Percentiles rank a stretch among this genome's conserved stretches.
Conservation (phyloP, 495 filamentous ascomycete genomes). For the Physcia stellaris region DNA sequence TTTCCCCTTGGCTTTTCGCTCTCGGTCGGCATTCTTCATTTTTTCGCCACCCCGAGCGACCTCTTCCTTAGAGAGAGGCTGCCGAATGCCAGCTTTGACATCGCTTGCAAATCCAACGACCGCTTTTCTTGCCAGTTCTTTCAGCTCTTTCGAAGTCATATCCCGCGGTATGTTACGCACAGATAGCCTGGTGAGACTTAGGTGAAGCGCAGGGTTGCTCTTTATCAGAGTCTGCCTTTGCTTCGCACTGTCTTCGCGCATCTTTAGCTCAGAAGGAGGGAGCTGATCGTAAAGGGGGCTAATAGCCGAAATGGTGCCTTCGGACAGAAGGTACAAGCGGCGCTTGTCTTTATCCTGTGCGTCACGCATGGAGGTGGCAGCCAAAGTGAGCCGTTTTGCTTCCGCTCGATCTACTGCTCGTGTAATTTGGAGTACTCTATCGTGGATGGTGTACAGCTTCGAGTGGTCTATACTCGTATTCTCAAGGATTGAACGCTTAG, state of each 20-base stretch:
- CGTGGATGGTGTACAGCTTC: slow-evolving; percentile 79
- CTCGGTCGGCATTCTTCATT: slow-evolving; percentile 64
- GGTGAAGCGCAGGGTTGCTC: slow-evolving; percentile 75
- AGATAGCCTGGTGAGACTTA: slow-evolving; percentile 85
- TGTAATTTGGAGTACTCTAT: slow-evolving; percentile 70
- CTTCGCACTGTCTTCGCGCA: slow-evolving; percentile 75
- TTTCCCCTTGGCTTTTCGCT: slow-evolving; percentile 67
- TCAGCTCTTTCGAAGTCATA: slow-evolving; percentile 77
- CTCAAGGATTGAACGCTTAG: slow-evolving; percentile 70
- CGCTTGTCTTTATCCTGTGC: slow-evolving; percentile 77
- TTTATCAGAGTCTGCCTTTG: slow-evolving; percentile 85
- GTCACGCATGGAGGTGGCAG: slow-evolving; percentile 47
- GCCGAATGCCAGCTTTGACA: slow-evolving; percentile 57
- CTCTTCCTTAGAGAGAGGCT: slow-evolving; percentile 78
- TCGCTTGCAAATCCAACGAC: slow-evolving; percentile 89
- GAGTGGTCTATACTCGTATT: slow-evolving; percentile 61
- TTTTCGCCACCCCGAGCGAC: slow-evolving; percentile 58
- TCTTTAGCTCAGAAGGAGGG: slow-evolving; percentile 64
- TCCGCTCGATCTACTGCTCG: slow-evolving; percentile 71
- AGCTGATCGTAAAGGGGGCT: slow-evolving; percentile 64
- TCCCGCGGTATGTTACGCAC: slow-evolving; percentile 83
- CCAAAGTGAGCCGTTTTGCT: slow-evolving; percentile 59
- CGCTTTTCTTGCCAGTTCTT: slow-evolving; percentile 76
- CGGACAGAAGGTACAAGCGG: slow-evolving; percentile 75
- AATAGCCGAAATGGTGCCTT: slow-evolving; percentile 63